Conservation (phyloP, 352 stramenopile genomes). For the Phytophthora fragariaefolia region DNA sequence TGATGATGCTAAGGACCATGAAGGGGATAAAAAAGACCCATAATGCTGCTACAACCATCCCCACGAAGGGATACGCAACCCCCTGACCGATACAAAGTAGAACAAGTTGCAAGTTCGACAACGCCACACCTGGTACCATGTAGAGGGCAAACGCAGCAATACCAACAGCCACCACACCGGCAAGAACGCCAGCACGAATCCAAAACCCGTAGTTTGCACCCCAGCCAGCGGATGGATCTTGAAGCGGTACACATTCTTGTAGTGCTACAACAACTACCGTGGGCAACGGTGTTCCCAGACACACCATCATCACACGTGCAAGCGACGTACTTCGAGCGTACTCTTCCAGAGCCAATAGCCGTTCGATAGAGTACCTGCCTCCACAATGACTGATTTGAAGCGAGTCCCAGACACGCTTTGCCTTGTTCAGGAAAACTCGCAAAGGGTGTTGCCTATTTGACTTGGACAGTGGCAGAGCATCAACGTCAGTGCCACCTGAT, state of each 20-base stretch:
- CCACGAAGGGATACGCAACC: conserved; percentile 9
- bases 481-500: neutral
- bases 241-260: conserved; percentile 26
- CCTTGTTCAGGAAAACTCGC: neutral
- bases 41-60: conserved; percentile 23
- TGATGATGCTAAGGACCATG: conserved; percentile 26
- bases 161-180: conserved; percentile 1
- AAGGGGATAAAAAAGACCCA: conserved; percentile 39
- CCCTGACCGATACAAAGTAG: conserved; percentile 15
- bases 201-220: conserved; percentile 35
- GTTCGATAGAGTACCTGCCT: conserved; percentile 15
- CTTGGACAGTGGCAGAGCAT: neutral
- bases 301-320: conserved; percentile 17
- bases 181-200: conserved; percentile 20
- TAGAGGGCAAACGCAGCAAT: conserved; percentile 12
- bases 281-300: conserved; percentile 14
- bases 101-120: conserved; percentile 18
- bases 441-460: neutral
- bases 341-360: conserved; percentile 28
- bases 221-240: conserved; percentile 32
- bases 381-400: conserved; percentile 12
- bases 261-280: conserved; percentile 19
- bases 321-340: conserved; percentile 17
- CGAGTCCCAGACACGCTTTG: neutral
- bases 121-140: conserved; percentile 25